Evolutionary conservation across 2,329 filamentous ascomycete species (phyloP).

Genomic region (Botrytis hyacinthi): DNA sequence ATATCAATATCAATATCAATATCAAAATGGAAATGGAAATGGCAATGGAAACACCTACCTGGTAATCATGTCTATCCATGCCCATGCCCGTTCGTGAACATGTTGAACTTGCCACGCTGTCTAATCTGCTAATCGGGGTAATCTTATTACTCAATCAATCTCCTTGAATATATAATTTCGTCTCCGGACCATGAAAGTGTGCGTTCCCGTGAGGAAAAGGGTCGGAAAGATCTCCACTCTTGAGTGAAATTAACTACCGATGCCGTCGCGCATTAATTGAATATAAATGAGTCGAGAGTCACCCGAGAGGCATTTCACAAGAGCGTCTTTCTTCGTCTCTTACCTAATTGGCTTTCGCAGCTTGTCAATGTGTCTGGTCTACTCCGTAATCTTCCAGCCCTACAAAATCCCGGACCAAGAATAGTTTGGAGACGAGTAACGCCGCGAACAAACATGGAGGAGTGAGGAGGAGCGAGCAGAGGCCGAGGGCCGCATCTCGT

Average conservation of each 20-base stretch:
- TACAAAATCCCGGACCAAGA: background rate
- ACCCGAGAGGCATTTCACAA: background rate
- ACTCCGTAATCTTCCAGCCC: background rate
- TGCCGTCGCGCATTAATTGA: conserved; percentile 2
- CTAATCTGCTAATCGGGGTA: background rate
- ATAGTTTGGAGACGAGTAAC: background rate
- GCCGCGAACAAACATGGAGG: background rate
- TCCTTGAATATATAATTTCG: conserved; percentile 6
- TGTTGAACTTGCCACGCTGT: conserved; percentile 7
- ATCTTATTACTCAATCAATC: background rate
- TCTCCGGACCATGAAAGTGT: background rate
- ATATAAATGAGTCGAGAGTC: background rate
- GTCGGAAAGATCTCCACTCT: conserved; percentile 8
- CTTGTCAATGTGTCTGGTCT: background rate
- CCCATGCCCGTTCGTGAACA: background rate
- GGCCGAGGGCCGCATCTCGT: background rate
- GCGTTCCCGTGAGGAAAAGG: background rate
- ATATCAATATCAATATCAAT: background rate
- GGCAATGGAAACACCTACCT: background rate
- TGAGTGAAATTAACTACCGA: background rate
- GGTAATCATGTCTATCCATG: background rate
- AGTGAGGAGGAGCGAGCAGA: background rate
- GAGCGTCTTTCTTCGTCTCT: background rate
- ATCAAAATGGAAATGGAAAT: too few relatives aligned
- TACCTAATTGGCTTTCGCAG: background rate